Base-by-base conservation (phyloP, 176 grass and related monocot species). In the Oryza australiensis region DNA sequence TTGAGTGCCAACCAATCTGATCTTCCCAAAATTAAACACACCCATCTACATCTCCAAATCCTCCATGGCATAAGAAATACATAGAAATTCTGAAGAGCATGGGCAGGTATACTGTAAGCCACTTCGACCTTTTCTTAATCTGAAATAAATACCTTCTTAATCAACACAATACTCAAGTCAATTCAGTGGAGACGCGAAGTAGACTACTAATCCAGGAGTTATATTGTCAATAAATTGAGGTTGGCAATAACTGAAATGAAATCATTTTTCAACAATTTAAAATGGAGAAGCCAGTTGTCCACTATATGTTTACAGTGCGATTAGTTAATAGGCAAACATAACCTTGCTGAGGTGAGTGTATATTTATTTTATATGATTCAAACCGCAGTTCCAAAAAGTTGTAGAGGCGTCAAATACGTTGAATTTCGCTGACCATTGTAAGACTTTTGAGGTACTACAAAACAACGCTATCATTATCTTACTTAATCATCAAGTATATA, bases 1-100 rank as follows among this genome's bases (percentile, higher is more conserved):
- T 5, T 34, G 20, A 34, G 55, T 73, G 69, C 35, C 70, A 73
- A 82, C 80, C 33, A 72, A 77, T 82, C 65, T 77, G 22, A 23
- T 60, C 55, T 73, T 82, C 37, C 16, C 57, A 41, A 53, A 37
- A 37, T 37, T 0, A 37, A 72, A 37, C 11, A 63, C 37, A 72
- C 35, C 20, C 12, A 62, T 74, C 29, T 34, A 22, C 13, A 24
- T 46, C 49, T 62, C 68, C 33, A 53, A 72, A 78, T 66, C 33
- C 60, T 77, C 30, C 5, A 67, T 63, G 16, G 0, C 1, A 26
- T 20, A 62, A 43, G 3, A 81, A 68, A 60, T 60, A 5, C 45
- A 42, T 12, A 0, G 16, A 14, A 64, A 64, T 79, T 71, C 27
- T 45, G 49, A 18, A 22, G 45, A 69, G 77, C 37, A 51, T 13